phyloP scores from a whole-genome alignment of 768 basidiomycete species.

The Russula olivacea region DNA sequence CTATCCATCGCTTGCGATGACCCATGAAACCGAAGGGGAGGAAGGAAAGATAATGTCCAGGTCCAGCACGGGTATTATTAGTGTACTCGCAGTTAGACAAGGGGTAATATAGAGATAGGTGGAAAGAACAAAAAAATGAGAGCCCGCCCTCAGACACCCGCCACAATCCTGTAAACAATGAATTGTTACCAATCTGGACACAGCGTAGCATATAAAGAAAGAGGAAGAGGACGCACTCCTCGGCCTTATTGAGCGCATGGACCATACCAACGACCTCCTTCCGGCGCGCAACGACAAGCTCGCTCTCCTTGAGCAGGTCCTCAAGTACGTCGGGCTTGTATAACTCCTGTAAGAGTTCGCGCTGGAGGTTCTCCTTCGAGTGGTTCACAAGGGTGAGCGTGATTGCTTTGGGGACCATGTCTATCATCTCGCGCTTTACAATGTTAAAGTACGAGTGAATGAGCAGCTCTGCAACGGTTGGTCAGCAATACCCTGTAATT shows the following conservation, averaged over 20 bases:
- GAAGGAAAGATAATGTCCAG: not conserved
- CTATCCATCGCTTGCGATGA: not conserved
- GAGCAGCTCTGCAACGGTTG: slow-evolving; percentile 61
- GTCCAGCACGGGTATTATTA: slow-evolving; percentile 25
- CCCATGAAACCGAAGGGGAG: not conserved
- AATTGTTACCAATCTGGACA: slow-evolving; percentile 1
- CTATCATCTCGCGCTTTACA: slow-evolving; percentile 98
- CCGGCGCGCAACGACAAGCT: slow-evolving; percentile 80
- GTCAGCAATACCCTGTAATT: not conserved
- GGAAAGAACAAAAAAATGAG: not conserved
- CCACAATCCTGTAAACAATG: slow-evolving; percentile 45
- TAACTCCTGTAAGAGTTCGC: slow-evolving; percentile 88
- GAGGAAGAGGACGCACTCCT: slow-evolving; percentile 59
- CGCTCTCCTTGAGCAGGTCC: slow-evolving; percentile 91
- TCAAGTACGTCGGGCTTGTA: slow-evolving; percentile 97
- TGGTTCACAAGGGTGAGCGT: slow-evolving; percentile 84
- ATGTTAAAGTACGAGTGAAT: slow-evolving; percentile 98
- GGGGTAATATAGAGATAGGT: slow-evolving; percentile 4
- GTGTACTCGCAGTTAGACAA: slow-evolving; percentile 23
- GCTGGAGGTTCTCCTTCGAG: slow-evolving; percentile 92
- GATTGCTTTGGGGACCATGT: slow-evolving; percentile 98
- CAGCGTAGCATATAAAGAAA: slow-evolving; percentile 1
- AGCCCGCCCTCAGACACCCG: slow-evolving; percentile 42
- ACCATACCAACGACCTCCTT: slow-evolving; percentile 96
- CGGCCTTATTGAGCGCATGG: slow-evolving; percentile 90